Conservation (phyloP, 2,329 filamentous ascomycete genomes). For the Aaosphaeria arxii region DNA sequence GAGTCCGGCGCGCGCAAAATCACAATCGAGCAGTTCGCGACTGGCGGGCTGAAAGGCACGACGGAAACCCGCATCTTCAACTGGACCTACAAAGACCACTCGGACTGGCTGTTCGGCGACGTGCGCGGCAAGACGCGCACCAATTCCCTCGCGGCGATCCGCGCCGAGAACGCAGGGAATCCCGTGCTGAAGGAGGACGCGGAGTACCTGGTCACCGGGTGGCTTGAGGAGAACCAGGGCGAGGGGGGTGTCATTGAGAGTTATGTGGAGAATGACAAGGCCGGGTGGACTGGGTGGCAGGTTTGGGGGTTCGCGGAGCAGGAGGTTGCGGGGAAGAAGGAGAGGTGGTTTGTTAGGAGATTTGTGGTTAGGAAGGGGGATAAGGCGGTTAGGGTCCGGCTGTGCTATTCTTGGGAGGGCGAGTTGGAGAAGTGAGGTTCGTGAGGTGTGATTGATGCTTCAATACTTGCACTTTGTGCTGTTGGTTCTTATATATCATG, state of each 20-base stretch:
- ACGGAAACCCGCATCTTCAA: conserved; percentile 57
- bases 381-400: conserved; percentile 22
- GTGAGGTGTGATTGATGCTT: no score
- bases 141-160: conserved; percentile 27
- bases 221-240: conserved; percentile 25
- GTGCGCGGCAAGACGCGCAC: conserved; percentile 61
- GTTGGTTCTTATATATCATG: no score
- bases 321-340: conserved; percentile 6
- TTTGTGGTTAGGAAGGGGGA: conserved; percentile 33
- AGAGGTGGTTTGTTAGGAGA: conserved; percentile 29
- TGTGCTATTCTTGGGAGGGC: conserved; percentile 36
- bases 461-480: no score
- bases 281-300: conserved; percentile 35
- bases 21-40: conserved; percentile 69
- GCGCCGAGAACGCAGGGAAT: conserved; percentile 12
- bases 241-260: conserved; percentile 31
- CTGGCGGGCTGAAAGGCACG: conserved; percentile 68
- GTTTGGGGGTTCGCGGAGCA: conserved; percentile 21
- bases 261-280: conserved; percentile 29
- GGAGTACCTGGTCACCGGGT: conserved; percentile 22
- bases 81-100: conserved; percentile 59
- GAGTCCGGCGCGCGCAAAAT: conserved; percentile 54
- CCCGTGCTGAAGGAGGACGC: conserved; percentile 16
- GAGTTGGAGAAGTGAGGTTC: conserved; percentile 14
- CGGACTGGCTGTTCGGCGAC: conserved; percentile 76